Evolutionary conservation across 2,329 filamentous ascomycete genomes (phyloP).

Genomic region (Acephala macrosclerotiorum): DNA sequence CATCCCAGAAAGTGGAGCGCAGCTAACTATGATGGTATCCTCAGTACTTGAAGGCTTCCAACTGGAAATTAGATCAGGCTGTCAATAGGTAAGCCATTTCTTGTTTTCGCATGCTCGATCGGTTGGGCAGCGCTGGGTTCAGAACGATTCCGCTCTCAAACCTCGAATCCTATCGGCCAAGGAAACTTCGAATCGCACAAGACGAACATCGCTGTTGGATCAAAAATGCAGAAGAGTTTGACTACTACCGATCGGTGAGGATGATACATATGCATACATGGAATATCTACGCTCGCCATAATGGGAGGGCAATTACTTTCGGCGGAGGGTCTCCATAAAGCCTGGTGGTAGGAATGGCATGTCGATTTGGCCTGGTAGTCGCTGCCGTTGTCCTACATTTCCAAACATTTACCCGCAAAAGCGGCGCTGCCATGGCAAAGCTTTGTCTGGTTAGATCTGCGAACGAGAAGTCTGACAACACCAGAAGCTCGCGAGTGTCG

Average conservation of each 20-base stretch:
- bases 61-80: conserved; percentile 48
- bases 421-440: not conserved
- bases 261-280: too few relatives aligned
- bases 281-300: too few relatives aligned
- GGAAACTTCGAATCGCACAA: not conserved
- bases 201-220: not conserved
- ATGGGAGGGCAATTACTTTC: not conserved
- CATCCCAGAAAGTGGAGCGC: conserved; percentile 18
- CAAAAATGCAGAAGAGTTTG: not conserved
- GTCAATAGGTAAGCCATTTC: conserved; percentile 46
- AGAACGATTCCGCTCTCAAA: not conserved
- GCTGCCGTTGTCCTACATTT: not conserved
- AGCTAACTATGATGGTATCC: conserved; percentile 32
- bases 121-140: not conserved
- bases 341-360: not conserved
- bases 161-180: not conserved
- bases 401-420: not conserved
- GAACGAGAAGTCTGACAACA: not conserved
- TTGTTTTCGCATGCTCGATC: not conserved
- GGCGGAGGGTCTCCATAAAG: not conserved
- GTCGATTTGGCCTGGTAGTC: not conserved
- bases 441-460: not conserved
- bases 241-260: not conserved
- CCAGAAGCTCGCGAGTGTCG: not conserved
- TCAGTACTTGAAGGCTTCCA: conserved; percentile 46